Evolutionary conservation across 768 basidiomycete species (phyloP).

Genomic region (Omphalotus guepiniiformis): DNA sequence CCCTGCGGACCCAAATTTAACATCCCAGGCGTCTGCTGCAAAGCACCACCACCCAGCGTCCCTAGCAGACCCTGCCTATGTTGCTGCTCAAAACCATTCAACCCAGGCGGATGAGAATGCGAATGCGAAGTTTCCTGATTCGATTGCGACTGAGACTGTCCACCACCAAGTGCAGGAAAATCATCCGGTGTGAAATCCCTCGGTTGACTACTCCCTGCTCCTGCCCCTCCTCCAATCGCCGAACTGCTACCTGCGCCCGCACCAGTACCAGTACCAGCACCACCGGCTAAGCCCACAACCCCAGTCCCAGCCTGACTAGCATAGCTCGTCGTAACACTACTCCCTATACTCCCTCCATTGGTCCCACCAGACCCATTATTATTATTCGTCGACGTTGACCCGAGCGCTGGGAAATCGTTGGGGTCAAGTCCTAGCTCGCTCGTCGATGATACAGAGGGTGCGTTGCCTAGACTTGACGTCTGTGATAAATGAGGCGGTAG

Average conservation of each 20-base stretch:
- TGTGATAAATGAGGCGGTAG: conserved; percentile 55
- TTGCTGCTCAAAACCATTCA: conserved; percentile 64
- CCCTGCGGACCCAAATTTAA: conserved; percentile 48
- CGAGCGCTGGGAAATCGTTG: conserved; percentile 86
- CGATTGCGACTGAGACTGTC: conserved; percentile 25
- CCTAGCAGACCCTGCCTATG: conserved; percentile 59
- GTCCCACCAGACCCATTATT: conserved; percentile 31
- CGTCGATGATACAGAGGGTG: conserved; percentile 59
- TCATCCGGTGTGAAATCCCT: conserved; percentile 84
- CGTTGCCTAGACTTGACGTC: conserved; percentile 45
- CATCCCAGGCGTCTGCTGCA: conserved; percentile 59
- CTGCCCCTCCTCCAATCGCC: conserved; percentile 26
- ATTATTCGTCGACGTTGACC: conserved; percentile 46
- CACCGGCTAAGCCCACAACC: too few species aligned
- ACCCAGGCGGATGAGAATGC: conserved; percentile 66
- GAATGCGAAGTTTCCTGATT: conserved; percentile 28
- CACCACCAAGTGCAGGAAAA: conserved; percentile 82
- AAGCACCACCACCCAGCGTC: conserved; percentile 36
- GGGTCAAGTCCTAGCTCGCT: conserved; percentile 80
- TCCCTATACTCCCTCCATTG: conserved; percentile 25
- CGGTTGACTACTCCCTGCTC: conserved; percentile 33
- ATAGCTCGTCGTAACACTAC: conserved; percentile 59
- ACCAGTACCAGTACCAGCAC: conserved; percentile 36
- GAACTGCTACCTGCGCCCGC: conserved; percentile 31
- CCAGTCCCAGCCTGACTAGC: conserved; percentile 77